Conservation (phyloP, 345 rosid species). For the Gossypium raimondii region DNA sequence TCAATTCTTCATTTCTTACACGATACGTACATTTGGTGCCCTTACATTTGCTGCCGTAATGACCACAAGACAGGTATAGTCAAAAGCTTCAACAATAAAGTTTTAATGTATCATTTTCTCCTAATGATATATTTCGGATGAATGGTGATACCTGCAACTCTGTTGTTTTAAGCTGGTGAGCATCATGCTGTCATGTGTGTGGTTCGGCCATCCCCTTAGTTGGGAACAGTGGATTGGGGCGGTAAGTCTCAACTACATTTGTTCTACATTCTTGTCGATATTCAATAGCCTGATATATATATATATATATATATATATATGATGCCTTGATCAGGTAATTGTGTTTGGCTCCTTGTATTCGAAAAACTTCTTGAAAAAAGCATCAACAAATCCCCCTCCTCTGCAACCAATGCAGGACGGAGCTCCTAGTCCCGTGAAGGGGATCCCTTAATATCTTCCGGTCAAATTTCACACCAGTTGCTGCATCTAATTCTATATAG, state of each 20-base stretch:
- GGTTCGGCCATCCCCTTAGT: conserved; percentile 89
- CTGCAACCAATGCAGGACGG: conserved; percentile 33
- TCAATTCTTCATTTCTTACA: conserved; percentile 89
- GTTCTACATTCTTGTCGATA: neutral
- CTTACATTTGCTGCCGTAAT: conserved; percentile 85
- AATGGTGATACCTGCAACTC: neutral
- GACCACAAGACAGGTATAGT: conserved; percentile 90
- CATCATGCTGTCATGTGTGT: conserved; percentile 84
- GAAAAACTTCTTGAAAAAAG: conserved; percentile 47
- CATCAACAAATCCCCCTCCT: conserved; percentile 34
- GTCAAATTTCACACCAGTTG: neutral
- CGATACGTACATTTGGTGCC: conserved; percentile 94
- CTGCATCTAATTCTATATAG: conserved; percentile 17
- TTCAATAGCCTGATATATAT: conserved; percentile 3
- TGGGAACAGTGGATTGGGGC: conserved; percentile 89
- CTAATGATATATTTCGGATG: conserved; percentile 14
- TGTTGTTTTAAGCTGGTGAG: conserved; percentile 57
- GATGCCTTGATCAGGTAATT: conserved; percentile 37
- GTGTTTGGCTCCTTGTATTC: conserved; percentile 74
- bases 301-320: conserved; percentile 1
- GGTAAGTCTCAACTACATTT: conserved; percentile 31
- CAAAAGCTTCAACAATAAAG: neutral
- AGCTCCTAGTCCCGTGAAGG: conserved; percentile 41
- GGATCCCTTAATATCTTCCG: conserved; percentile 23
- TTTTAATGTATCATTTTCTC: neutral